A percentile compares a stretch with the other conserved stretches of the same genome.
These are phyloP conservation scores for Thelonectria olida DNA, from an alignment of 2,329 filamentous ascomycete species.

Conservation along the genomic window DNA sequence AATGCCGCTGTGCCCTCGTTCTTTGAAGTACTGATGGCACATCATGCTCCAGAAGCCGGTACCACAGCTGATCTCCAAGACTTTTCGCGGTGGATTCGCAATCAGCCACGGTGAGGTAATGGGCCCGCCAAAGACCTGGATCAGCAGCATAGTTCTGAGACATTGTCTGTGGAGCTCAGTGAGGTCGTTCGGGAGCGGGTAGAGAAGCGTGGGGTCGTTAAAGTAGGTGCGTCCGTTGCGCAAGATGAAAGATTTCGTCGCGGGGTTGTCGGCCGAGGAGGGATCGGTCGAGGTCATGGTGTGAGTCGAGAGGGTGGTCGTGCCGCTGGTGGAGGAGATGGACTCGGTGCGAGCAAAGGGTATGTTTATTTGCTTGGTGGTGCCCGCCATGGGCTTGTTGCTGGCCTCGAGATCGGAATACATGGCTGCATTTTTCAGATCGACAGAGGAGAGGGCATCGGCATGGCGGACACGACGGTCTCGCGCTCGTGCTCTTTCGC, in stretches of 20 bases:
- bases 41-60: slow-evolving; percentile 90
- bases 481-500: slow-evolving; percentile 32
- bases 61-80: slow-evolving; percentile 89
- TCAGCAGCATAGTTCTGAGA: slow-evolving; percentile 81
- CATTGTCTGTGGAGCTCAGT: slow-evolving; percentile 88
- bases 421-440: slow-evolving; percentile 51
- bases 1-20: slow-evolving; percentile 73
- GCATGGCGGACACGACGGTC: slow-evolving; percentile 35
- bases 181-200: slow-evolving; percentile 90
- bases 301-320: slow-evolving; percentile 52
- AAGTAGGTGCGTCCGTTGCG: slow-evolving; percentile 87
- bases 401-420: slow-evolving; percentile 43
- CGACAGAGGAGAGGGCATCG: slow-evolving; percentile 32
- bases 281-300: slow-evolving; percentile 61
- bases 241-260: slow-evolving; percentile 68
- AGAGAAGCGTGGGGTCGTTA: slow-evolving; percentile 74
- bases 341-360: slow-evolving; percentile 54
- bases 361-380: slow-evolving; percentile 46
- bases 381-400: slow-evolving; percentile 40
- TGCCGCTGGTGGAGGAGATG: slow-evolving; percentile 57
- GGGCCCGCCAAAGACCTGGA: slow-evolving; percentile 82
- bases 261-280: slow-evolving; percentile 53
- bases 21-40: slow-evolving; percentile 82
- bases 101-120: slow-evolving; percentile 76
- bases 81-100: slow-evolving; percentile 74